phyloP scores from a whole-genome alignment of 208 protist species.

The Polymyxa betae region DNA sequence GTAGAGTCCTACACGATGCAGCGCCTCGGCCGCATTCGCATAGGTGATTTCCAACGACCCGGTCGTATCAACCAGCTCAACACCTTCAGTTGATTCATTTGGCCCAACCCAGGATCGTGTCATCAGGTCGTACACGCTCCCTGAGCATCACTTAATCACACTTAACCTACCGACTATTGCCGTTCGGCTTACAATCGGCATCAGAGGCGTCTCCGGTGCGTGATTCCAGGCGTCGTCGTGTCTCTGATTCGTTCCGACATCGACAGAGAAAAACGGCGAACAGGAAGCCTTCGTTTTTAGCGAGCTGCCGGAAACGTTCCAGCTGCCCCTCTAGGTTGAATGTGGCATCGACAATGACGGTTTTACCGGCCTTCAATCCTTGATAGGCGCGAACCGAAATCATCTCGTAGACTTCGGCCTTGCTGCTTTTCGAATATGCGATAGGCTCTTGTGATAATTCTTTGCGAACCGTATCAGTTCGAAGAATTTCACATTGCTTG shows the following conservation, averaged over 20 bases:
- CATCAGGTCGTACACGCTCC: neutral
- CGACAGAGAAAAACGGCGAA: constrained; percentile 18
- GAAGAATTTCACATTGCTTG: neutral
- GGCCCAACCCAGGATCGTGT: constrained; percentile 20
- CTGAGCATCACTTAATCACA: neutral
- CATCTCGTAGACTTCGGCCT: neutral
- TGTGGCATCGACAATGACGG: neutral
- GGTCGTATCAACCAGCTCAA: neutral
- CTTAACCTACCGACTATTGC: neutral
- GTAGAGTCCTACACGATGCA: neutral
- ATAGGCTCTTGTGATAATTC: neutral
- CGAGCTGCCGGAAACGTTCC: neutral
- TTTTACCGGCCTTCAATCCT: neutral
- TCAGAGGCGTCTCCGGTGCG: constrained; percentile 28
- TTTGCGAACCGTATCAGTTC: constrained; percentile 15
- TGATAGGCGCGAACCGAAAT: neutral
- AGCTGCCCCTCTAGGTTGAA: constrained; percentile 4
- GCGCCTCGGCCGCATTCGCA: neutral
- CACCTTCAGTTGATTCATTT: neutral
- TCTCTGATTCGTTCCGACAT: neutral
- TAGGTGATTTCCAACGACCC: neutral
- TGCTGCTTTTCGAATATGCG: neutral
- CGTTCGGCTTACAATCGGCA: neutral
- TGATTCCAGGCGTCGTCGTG: neutral
- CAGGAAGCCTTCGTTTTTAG: neutral